Percentiles rank a stretch among this genome's conserved stretches.
Evolutionary conservation across 192 early-diverging fungal species (phyloP).

Genomic region (Fimicolochytrium jonesii): DNA sequence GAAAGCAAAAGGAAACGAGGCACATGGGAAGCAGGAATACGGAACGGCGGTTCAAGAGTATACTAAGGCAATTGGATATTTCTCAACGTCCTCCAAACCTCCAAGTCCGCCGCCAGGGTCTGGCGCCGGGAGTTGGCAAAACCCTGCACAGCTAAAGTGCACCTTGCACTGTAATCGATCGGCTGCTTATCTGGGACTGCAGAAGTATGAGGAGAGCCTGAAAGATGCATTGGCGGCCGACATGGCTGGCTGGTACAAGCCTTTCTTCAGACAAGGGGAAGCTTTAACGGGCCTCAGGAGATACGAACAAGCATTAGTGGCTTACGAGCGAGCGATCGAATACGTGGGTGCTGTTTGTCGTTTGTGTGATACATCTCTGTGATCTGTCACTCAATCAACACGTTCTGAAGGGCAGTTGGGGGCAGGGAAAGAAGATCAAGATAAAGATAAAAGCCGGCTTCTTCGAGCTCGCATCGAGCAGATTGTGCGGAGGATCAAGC

Average conservation of each 20-base stretch:
- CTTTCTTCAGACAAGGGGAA: constrained; percentile 19
- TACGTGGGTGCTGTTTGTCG: constrained; percentile 1
- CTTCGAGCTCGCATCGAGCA: neutral
- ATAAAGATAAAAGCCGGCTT: neutral
- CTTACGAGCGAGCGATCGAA: constrained; percentile 31
- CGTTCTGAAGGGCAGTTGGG: constrained; percentile 5
- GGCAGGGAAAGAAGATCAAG: neutral
- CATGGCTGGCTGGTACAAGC: constrained; percentile 8
- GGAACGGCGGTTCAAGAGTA: constrained; percentile 68
- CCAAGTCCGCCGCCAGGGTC: neutral
- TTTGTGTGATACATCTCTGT: neutral
- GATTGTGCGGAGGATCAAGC: constrained; percentile 18
- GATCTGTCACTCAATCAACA: constrained; percentile 8
- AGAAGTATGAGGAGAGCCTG: constrained; percentile 65
- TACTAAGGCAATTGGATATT: constrained; percentile 72
- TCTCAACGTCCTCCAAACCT: constrained; percentile 36
- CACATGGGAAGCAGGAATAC: constrained; percentile 67
- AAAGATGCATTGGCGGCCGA: constrained; percentile 66
- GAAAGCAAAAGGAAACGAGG: constrained; percentile 75
- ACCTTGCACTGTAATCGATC: constrained; percentile 76
- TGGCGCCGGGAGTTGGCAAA: neutral
- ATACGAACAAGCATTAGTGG: constrained; percentile 22
- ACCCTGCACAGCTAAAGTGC: constrained; percentile 44
- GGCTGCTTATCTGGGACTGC: constrained; percentile 48
- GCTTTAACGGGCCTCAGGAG: neutral